Percentiles rank a stretch among this genome's conserved stretches.
These are phyloP conservation scores for Neoboletus subvelutipes DNA, from an alignment of 768 basidiomycete species.

Conservation along the genomic window DNA sequence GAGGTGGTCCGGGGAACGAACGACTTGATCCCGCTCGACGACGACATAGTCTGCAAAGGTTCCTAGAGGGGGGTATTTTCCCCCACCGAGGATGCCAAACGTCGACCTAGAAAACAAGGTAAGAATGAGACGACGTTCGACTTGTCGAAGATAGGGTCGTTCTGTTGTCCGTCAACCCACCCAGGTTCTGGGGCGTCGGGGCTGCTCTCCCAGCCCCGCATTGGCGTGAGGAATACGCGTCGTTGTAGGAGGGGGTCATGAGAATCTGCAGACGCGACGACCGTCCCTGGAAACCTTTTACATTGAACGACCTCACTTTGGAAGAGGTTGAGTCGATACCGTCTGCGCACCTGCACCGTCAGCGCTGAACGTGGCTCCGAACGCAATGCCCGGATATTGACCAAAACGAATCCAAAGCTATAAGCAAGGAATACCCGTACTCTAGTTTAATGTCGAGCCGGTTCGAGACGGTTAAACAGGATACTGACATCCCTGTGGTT, in stretches of 20 bases:
- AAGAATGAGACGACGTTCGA: not conserved
- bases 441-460: not conserved
- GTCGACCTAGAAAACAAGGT: slow-evolving; percentile 28
- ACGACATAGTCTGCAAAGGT: slow-evolving; percentile 77
- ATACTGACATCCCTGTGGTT: slow-evolving; percentile 70
- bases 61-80: slow-evolving; percentile 51
- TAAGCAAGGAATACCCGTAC: not conserved
- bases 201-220: slow-evolving; percentile 70
- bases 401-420: slow-evolving; percentile 77
- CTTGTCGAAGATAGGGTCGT: not conserved
- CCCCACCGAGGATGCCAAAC: slow-evolving; percentile 70
- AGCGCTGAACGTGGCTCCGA: slow-evolving; percentile 62
- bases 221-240: slow-evolving; percentile 75
- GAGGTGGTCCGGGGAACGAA: slow-evolving; percentile 65
- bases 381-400: slow-evolving; percentile 59
- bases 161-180: slow-evolving; percentile 37
- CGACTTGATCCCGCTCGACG: slow-evolving; percentile 67
- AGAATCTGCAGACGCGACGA: slow-evolving; percentile 54
- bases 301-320: not conserved
- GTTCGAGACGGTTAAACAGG: not conserved
- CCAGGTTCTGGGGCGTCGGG: slow-evolving; percentile 63
- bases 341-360: slow-evolving; percentile 66
- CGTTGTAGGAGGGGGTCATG: slow-evolving; percentile 57
- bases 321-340: not conserved
- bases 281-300: slow-evolving; percentile 46